These are phyloP conservation scores for Angophora floribunda DNA, from an alignment of 345 rosid genomes.

Conservation along the genomic window DNA sequence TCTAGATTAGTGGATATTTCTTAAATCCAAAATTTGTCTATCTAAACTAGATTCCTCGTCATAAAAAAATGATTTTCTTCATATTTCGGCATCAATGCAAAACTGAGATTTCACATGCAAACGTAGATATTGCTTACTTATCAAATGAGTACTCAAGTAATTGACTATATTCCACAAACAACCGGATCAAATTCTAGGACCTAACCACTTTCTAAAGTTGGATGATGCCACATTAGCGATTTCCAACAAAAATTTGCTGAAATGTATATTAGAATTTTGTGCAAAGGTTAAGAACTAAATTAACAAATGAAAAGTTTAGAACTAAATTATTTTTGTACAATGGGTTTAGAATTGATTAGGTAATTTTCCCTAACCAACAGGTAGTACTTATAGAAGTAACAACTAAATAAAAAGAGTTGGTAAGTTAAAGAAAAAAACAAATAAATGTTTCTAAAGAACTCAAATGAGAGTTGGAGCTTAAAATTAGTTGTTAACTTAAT, in stretches of 20 bases:
- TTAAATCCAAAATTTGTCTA: no score
- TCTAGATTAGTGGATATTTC: no score
- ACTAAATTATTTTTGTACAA: not conserved
- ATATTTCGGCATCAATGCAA: no score
- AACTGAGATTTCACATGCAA: not conserved
- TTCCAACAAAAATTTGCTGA: not conserved
- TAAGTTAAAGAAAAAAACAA: no score
- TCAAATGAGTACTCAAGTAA: not conserved
- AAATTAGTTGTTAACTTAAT: not conserved
- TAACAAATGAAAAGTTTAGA: not conserved
- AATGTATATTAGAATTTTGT: not conserved
- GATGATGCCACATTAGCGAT: not conserved
- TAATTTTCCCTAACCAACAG: not conserved
- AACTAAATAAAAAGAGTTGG: not conserved
- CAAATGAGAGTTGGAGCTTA: not conserved
- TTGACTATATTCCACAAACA: not conserved
- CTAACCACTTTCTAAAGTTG: not conserved
- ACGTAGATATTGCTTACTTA: not conserved
- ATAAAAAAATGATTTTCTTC: no score
- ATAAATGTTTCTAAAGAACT: not conserved
- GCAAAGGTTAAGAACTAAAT: not conserved
- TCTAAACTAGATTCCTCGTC: no score
- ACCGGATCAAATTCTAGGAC: not conserved
- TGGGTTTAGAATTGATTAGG: not conserved
- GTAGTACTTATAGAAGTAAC: not conserved